phyloP scores from a whole-genome alignment of 2,329 filamentous ascomycete genomes.

The Apiospora malaysiana region DNA sequence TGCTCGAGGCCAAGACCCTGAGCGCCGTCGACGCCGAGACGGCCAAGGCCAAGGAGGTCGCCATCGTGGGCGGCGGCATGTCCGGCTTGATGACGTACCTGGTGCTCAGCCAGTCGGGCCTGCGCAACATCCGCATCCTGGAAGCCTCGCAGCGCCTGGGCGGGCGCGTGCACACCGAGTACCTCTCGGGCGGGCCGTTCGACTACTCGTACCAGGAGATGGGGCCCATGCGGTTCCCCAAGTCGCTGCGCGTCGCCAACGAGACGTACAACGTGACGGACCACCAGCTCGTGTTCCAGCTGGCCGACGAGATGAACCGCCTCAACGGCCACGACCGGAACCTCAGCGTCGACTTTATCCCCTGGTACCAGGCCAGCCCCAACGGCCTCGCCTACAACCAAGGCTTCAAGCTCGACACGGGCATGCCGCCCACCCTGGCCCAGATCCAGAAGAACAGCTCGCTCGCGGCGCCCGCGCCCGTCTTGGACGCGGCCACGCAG shows the following conservation, averaged over 20 bases:
- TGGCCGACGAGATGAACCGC: conserved; percentile 64
- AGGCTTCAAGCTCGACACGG: conserved; percentile 54
- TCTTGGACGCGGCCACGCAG: conserved; percentile 41
- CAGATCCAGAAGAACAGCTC: conserved; percentile 53
- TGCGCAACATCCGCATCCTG: conserved; percentile 66
- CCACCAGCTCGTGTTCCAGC: conserved; percentile 68
- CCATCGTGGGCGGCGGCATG: conserved; percentile 71
- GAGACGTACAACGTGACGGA: conserved; percentile 65
- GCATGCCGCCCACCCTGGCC: conserved; percentile 57
- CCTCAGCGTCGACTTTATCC: conserved; percentile 64
- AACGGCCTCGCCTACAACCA: conserved; percentile 60
- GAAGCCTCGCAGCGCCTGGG: conserved; percentile 67
- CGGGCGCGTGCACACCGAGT: conserved; percentile 68
- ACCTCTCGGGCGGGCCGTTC: conserved; percentile 62
- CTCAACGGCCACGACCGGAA: conserved; percentile 59
- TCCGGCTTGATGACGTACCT: conserved; percentile 66
- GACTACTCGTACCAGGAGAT: conserved; percentile 72
- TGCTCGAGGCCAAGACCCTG: conserved; percentile 60
- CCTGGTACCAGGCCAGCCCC: conserved; percentile 61
- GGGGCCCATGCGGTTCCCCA: conserved; percentile 70
- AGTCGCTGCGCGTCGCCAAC: conserved; percentile 56
- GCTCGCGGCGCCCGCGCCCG: conserved; percentile 39
- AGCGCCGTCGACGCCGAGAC: conserved; percentile 56
- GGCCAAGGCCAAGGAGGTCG: conserved; percentile 64
- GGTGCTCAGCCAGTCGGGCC: conserved; percentile 55